Evolutionary conservation across 169 alveolate species (phyloP).

Genomic region (Cryptosporidium ryanae): DNA sequence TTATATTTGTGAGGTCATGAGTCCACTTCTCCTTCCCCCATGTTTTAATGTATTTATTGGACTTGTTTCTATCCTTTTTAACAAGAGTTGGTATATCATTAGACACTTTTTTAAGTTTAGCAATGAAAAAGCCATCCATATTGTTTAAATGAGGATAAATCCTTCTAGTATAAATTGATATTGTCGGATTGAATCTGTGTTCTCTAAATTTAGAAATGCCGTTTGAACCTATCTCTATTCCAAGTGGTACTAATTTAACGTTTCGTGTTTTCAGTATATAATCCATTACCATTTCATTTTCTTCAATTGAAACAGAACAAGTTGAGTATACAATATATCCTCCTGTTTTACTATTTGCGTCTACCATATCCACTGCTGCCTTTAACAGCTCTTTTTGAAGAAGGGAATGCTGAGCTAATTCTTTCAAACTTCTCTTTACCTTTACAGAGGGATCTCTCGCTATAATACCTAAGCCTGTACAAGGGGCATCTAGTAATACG

Average conservation of each 20-base stretch:
- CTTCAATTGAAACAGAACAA: constrained; percentile 96
- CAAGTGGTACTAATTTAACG: constrained; percentile 88
- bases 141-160: constrained; percentile 96
- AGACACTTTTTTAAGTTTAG: constrained; percentile 92
- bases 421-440: constrained; percentile 88
- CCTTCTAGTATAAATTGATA: constrained; percentile 85
- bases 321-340: constrained; percentile 98
- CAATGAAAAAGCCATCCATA: constrained; percentile 97
- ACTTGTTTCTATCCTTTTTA: constrained; percentile 64
- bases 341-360: constrained; percentile 92
- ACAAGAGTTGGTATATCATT: constrained; percentile 83
- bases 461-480: constrained; percentile 97
- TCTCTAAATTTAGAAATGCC: constrained; percentile 92
- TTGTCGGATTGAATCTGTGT: constrained; percentile 89
- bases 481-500: constrained; percentile 95
- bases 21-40: constrained; percentile 74
- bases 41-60: constrained; percentile 46
- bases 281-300: constrained; percentile 96
- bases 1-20: not conserved
- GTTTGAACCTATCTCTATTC: constrained; percentile 89
- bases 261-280: constrained; percentile 89
- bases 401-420: constrained; percentile 92
- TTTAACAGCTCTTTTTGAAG: constrained; percentile 93
- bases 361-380: constrained; percentile 93
- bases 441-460: constrained; percentile 94